phyloP scores from a whole-genome alignment of 2,329 filamentous ascomycete genomes.

The Teratosphaeria viscida region DNA sequence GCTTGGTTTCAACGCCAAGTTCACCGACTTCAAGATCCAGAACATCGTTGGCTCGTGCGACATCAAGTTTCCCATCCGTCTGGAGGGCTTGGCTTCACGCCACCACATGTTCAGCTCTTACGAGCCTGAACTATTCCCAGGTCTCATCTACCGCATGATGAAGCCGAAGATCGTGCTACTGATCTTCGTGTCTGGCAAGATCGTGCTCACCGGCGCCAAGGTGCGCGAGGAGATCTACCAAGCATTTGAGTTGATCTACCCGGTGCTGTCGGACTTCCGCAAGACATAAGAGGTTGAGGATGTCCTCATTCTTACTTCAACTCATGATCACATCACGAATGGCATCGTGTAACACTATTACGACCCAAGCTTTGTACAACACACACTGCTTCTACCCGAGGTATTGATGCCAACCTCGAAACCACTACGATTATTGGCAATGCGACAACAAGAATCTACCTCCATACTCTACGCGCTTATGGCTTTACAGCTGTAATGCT shows the following conservation, averaged over 20 bases:
- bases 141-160: conserved; percentile 99
- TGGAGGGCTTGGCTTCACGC: conserved; percentile 89
- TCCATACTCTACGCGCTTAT: conserved; percentile 1
- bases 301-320: neutral
- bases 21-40: conserved; percentile 99
- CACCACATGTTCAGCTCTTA: conserved; percentile 99
- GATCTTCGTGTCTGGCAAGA: conserved; percentile 98
- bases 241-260: conserved; percentile 94
- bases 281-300: conserved; percentile 16
- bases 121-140: conserved; percentile 95
- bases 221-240: conserved; percentile 97
- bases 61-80: conserved; percentile 97
- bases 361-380: conserved; percentile 16
- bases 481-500: neutral
- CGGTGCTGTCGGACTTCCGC: conserved; percentile 58
- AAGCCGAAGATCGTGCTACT: conserved; percentile 60
- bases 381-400: conserved; percentile 9
- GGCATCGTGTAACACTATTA: conserved; percentile 20
- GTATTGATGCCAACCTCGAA: conserved; percentile 20
- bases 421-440: neutral
- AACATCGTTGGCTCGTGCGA: conserved; percentile 98
- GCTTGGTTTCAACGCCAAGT: conserved; percentile 98
- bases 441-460: neutral
- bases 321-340: neutral
- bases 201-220: conserved; percentile 93